phyloP scores from a whole-genome alignment of 805 yeast genomes.

The Wickerhamiella sergipiensis region DNA sequence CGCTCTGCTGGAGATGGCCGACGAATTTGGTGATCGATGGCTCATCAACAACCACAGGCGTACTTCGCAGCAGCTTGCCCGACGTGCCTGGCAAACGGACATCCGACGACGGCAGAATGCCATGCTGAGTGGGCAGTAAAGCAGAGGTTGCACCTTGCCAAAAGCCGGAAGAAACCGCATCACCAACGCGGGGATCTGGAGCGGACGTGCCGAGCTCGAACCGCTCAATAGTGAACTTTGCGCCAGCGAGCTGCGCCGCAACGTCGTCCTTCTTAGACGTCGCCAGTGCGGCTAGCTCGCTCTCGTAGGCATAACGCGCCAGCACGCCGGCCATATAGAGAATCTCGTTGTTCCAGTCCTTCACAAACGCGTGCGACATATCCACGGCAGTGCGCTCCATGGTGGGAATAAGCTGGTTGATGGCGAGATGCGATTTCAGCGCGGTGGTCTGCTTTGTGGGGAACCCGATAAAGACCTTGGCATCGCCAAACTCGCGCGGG shows the following conservation, averaged over 20 bases:
- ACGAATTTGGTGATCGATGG: conserved; percentile 15
- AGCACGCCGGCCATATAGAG: conserved; percentile 27
- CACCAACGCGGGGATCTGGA: conserved; percentile 26
- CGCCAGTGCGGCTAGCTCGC: conserved; percentile 19
- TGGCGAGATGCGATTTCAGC: conserved; percentile 25
- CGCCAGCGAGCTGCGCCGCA: conserved; percentile 9
- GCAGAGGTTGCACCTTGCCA: conserved; percentile 22
- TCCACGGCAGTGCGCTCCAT: conserved; percentile 32
- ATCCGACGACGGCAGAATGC: conserved; percentile 20
- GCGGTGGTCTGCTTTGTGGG: conserved; percentile 31
- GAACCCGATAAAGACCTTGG: conserved; percentile 29
- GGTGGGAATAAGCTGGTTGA: conserved; percentile 30
- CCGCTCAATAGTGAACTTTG: conserved; percentile 19
- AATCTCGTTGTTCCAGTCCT: conserved; percentile 29
- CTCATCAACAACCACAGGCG: conserved; percentile 20
- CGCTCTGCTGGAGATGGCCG: conserved; percentile 16
- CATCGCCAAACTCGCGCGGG: conserved; percentile 25
- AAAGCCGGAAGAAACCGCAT: conserved; percentile 24
- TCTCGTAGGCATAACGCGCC: conserved; percentile 25
- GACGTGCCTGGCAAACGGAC: conserved; percentile 20
- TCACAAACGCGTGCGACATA: conserved; percentile 28
- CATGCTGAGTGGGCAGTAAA: conserved; percentile 23
- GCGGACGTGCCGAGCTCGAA: conserved; percentile 24
- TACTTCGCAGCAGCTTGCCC: conserved; percentile 7
- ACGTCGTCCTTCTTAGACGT: neutral